A percentile compares a stretch with the other conserved stretches of the same genome.
Evolutionary conservation across 768 basidiomycete genomes (phyloP).

Genomic region (Termitomyces sp.): DNA sequence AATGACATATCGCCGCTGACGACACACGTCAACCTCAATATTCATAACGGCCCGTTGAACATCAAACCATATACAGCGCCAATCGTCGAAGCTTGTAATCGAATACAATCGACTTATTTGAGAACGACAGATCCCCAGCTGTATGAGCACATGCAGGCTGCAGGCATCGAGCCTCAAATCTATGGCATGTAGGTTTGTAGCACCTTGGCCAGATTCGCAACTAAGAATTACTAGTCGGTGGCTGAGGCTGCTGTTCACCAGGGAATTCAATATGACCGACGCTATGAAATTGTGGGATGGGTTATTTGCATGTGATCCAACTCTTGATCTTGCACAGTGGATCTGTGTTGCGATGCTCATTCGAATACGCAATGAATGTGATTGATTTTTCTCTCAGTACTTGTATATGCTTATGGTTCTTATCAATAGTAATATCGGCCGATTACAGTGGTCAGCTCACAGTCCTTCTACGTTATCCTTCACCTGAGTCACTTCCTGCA

Average conservation of each 20-base stretch:
- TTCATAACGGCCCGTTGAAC: slow-evolving; percentile 40
- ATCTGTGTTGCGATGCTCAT: slow-evolving; percentile 93
- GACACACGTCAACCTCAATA: slow-evolving; percentile 38
- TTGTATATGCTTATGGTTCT: slow-evolving; percentile 8
- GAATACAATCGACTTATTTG: slow-evolving; percentile 70
- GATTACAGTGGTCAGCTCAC: slow-evolving; percentile 88
- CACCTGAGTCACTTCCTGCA: slow-evolving; percentile 31
- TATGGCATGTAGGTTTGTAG: slow-evolving; percentile 78
- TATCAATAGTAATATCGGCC: slow-evolving; percentile 64
- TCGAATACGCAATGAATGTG: slow-evolving; percentile 84
- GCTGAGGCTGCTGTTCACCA: slow-evolving; percentile 88
- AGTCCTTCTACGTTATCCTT: slow-evolving; percentile 80
- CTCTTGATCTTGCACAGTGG: slow-evolving; percentile 76
- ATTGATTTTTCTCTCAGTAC: slow-evolving; percentile 8
- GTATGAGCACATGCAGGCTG: slow-evolving; percentile 66
- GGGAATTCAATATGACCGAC: slow-evolving; percentile 80
- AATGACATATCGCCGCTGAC: slow-evolving; percentile 28
- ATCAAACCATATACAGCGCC: slow-evolving; percentile 72
- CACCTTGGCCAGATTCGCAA: neutral
- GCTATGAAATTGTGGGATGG: slow-evolving; percentile 95
- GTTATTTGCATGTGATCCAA: slow-evolving; percentile 82
- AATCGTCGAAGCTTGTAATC: slow-evolving; percentile 78
- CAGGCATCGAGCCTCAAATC: slow-evolving; percentile 92
- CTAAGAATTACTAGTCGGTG: slow-evolving; percentile 60
- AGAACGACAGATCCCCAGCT: slow-evolving; percentile 76